Evolutionary conservation across 768 basidiomycete species (phyloP), one percentile per base, ranked within the genome.

Genomic region (Naganishia kalamii): DNA sequence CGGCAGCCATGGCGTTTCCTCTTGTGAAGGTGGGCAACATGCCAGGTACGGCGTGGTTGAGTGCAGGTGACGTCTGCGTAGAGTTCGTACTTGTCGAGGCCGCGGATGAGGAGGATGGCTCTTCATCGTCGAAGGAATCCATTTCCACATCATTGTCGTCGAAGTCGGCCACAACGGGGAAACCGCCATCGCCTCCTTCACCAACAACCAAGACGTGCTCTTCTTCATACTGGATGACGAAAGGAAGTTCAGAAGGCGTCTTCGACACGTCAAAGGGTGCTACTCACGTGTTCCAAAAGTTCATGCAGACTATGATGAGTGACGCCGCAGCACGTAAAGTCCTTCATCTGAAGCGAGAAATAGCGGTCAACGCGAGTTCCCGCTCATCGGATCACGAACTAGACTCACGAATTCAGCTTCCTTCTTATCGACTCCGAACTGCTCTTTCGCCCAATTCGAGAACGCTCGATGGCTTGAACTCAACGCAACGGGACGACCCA

Each of bases 221-320:
- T 60, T 68, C 66, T 21, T 68, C 66, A 47, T 68, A 68, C 62
- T 67, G 60, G 40, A 43, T 27, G n/a, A 41, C 7, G 48, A 32
- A 19, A 25, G 43, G 15, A 23, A 30, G 17, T 48, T 25, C 47
- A 40, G 54, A 17, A 8, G 10, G 12, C 27, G n/a, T 8, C 15
- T 21, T 15, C 27, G 29, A 8, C 7, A 49, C 19, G 35, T 21
- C 19, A 8, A 41, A 27, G 23, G 15, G 10, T 30, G 3, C n/a
- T 41, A 57, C 65, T 48, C 46, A 77, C 76, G 59, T 77, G 76
- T 62, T 77, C 76, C 43, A 77, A 52, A 17, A 77, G 62, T 23
- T 71, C 75, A 52, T 77, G 76, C 25, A 77, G 61, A 15, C 72
- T 73, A 12, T 63, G 67, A 59, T 74, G 72, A 0, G 69, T 69